phyloP scores from a whole-genome alignment of 2,329 filamentous ascomycete species.

The Aspergillus thermomutatus region DNA sequence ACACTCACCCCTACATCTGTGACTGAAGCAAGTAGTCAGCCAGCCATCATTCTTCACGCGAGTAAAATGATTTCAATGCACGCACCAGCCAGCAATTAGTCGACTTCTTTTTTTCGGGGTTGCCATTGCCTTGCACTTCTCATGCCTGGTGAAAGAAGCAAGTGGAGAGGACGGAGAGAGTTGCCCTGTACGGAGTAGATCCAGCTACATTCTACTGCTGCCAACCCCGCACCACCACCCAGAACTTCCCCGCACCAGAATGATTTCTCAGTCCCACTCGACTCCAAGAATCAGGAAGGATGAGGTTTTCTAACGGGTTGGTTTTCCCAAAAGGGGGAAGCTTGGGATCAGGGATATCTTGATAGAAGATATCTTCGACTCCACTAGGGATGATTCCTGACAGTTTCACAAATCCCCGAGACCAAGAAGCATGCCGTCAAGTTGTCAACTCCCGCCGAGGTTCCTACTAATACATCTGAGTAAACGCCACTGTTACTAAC shows the following conservation, averaged over 20 bases:
- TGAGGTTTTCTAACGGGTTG: too few relatives aligned
- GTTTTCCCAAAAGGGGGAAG: too few relatives aligned
- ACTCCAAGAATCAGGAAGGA: too few relatives aligned
- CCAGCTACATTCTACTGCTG: not conserved
- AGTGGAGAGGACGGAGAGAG: constrained; percentile 14
- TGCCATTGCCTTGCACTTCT: constrained; percentile 8
- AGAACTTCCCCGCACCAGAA: not conserved
- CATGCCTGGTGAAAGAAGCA: not conserved
- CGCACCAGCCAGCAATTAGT: constrained; percentile 20
- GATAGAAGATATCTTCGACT: too few relatives aligned
- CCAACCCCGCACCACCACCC: not conserved
- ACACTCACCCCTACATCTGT: constrained; percentile 23
- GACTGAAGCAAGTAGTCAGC: constrained; percentile 10
- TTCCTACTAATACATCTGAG: too few relatives aligned
- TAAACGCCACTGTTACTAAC: too few relatives aligned
- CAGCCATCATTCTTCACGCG: not conserved
- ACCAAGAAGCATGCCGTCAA: too few relatives aligned
- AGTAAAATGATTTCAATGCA: not conserved
- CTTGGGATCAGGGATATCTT: too few relatives aligned
- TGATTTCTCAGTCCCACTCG: too few relatives aligned
- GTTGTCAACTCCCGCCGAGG: too few relatives aligned
- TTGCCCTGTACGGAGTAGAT: constrained; percentile 15
- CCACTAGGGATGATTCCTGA: too few relatives aligned
- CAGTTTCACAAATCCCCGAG: too few relatives aligned
- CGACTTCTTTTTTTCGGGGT: constrained; percentile 14